Evolutionary conservation across 2,329 filamentous ascomycete genomes (phyloP).

Genomic region (Tolypocladium cylindrosporum): DNA sequence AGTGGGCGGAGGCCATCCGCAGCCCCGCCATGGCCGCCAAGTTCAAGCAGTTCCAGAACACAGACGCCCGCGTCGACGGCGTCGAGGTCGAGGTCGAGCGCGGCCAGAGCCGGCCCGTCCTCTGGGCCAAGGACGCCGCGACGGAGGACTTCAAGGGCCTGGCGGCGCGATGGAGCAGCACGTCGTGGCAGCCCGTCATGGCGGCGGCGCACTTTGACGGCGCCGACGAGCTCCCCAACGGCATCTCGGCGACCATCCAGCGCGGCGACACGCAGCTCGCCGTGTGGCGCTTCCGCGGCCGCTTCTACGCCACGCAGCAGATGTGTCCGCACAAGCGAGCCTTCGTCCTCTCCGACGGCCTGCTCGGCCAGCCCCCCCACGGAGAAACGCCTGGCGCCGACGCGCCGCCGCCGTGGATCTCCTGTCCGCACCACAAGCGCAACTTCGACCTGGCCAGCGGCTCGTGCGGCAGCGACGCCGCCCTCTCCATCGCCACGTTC

Average conservation of each 20-base stretch:
- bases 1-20: constrained; percentile 78
- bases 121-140: constrained; percentile 63
- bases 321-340: constrained; percentile 92
- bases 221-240: constrained; percentile 54
- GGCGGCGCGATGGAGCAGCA: constrained; percentile 47
- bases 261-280: constrained; percentile 83
- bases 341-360: constrained; percentile 78
- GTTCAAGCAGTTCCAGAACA: constrained; percentile 82
- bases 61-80: constrained; percentile 55
- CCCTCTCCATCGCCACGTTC: constrained; percentile 75
- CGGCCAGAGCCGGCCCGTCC: constrained; percentile 61
- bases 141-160: constrained; percentile 64
- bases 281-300: constrained; percentile 71
- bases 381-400: constrained; percentile 18
- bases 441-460: constrained; percentile 73
- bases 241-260: constrained; percentile 69
- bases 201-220: constrained; percentile 57
- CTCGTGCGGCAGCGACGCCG: constrained; percentile 63
- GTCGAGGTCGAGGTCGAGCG: constrained; percentile 66
- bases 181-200: constrained; percentile 71
- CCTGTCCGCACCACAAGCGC: constrained; percentile 81
- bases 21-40: constrained; percentile 55
- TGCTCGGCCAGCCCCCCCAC: constrained; percentile 56
- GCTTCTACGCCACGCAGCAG: constrained; percentile 79
- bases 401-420: constrained; percentile 58